Base-by-base conservation (phyloP, 371 early-diverging fungal species). In the Chytridium lagenaria region DNA sequence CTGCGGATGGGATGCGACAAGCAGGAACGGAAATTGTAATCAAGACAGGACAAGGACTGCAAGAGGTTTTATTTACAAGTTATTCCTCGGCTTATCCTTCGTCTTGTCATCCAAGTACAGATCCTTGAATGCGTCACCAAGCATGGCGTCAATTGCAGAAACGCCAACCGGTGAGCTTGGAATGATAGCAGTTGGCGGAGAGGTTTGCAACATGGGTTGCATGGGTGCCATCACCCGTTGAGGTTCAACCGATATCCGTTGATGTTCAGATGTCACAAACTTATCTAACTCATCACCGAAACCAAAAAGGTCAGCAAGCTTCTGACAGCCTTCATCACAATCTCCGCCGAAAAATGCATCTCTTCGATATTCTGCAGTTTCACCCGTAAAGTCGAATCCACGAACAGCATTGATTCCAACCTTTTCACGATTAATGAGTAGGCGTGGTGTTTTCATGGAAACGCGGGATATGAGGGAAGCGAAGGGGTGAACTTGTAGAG, bases 351-450 rank as follows among this genome's bases (percentile, higher is more conserved):
- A 89, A 0, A 90, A 76, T 1, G 91, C 93, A 79, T 96, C 96
- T 22, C 95, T 80, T 61, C 30, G 30, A 37, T 61, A 61, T 28
- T 61, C 61, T 10, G 7, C 61, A 7, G 2, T 7, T 61, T 61
- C 36, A 59, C 90, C 79, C 59, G 84, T 79, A 77, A 96, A 94
- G 76, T 95, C 95, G 78, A 96, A 95, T 34, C 97, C 96, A 33
- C 72, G 74, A 1, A 78, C 66, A n/a, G 67, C 64, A 37, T 52
- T 61, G 19, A 68, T 90, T 16, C 95, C 95, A 31, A 89, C 94
- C n/a, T 81, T 61, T 72, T 93, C 93, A 37, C 88, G 87, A 79
- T 98, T 98, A 59, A 98, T 92, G 74, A 98, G 84, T 61, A 98
- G 80, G 22, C 96, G 84, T 5, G 97, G 97, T 0, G 92, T 90